Conservation (phyloP, 2,329 filamentous ascomycete species). For the Penicillium rolfsii region DNA sequence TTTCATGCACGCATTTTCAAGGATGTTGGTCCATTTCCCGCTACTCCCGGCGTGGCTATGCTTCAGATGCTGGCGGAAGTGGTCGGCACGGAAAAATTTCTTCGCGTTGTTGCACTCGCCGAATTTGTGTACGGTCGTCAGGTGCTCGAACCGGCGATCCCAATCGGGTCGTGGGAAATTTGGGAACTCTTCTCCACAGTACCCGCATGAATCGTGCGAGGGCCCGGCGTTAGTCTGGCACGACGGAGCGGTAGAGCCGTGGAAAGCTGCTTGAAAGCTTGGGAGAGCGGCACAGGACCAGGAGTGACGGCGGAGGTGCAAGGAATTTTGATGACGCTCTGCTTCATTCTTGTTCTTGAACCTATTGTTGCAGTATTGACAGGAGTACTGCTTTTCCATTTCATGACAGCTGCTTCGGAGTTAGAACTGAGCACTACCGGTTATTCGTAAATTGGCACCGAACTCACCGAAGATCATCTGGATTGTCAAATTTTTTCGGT, state of each 20-base stretch:
- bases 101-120: conserved; percentile 97
- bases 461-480: conserved; percentile 79
- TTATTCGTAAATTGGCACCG: background rate
- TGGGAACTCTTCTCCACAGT: conserved; percentile 90
- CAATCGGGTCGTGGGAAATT: conserved; percentile 77
- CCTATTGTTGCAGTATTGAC: conserved; percentile 86
- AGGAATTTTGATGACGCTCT: conserved; percentile 91
- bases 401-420: conserved; percentile 70
- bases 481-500: conserved; percentile 88
- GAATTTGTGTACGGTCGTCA: conserved; percentile 93
- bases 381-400: conserved; percentile 95
- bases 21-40: conserved; percentile 98
- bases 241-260: conserved; percentile 66
- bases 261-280: conserved; percentile 79
- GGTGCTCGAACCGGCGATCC: conserved; percentile 81
- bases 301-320: conserved; percentile 88
- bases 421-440: conserved; percentile 4
- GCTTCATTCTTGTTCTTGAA: conserved; percentile 99
- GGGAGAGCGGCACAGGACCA: conserved; percentile 92
- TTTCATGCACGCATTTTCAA: conserved; percentile 96
- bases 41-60: conserved; percentile 95
- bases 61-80: conserved; percentile 97
- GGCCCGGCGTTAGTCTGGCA: conserved; percentile 41
- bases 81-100: conserved; percentile 96
- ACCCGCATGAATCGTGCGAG: conserved; percentile 77